Evolutionary conservation across 768 basidiomycete species (phyloP), one percentile per base, ranked within the genome.

Genomic region (Cystobasidium ongulense): DNA sequence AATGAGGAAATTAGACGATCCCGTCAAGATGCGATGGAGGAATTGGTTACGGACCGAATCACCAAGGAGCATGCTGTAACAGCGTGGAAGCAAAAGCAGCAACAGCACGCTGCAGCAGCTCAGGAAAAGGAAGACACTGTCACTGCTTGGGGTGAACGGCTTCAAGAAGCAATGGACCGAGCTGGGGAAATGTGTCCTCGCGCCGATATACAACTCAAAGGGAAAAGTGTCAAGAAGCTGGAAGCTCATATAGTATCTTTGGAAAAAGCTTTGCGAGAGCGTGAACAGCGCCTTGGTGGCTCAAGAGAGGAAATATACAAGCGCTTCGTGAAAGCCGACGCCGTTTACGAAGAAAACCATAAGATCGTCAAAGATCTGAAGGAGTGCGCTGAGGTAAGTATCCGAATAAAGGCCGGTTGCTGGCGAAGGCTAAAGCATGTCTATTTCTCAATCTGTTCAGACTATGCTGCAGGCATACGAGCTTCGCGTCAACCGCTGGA

Each of bases 401-500:
- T 33, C 31, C 35, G 23, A 15, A 25, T 31, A 11, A 27, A 72
- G 46, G 7, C 41, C 10, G 0, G 36, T 8, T 36, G 39, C 33
- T 25, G 27, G 11, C 59, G 35, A 21, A 1, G 11, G 29, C 21
- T 7, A 23, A 15, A 25, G n/a, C 35, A 0, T 35, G 21, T 29
- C 41, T 18, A 36, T 3, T 11, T 53, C 39, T 46, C 15, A 21
- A 15, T 50, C 57, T 3, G 68, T 39, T 1, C 71, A 94, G 91
- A 85, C 86, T 29, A 84, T 95, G 61, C 86, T 84, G 76, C 80
- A 84, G 4, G 89, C 92, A 0, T 84, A 93, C 43, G 81, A 85
- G 25, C 79, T 83, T 17, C 90, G 94, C 25, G 81, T 89, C 68
- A 80, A 83, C 21, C 86, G 86, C 77, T 97, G 95, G 94, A 86